Base-by-base conservation (phyloP, 148 eudicot species). In the Pharnaceum exiguum region DNA sequence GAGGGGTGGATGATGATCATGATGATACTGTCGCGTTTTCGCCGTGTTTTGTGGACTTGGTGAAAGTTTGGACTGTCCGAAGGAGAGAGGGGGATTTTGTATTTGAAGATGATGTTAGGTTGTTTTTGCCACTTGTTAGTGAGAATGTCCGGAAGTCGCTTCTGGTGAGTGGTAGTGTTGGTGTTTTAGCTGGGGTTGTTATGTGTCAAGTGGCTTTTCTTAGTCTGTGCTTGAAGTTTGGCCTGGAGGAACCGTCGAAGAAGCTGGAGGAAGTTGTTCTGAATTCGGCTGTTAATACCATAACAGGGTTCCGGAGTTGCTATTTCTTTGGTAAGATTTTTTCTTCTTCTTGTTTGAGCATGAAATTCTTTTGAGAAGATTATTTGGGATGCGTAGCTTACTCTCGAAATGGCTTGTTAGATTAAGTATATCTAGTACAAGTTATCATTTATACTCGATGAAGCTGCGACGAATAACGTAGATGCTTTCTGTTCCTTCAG, bases 251-350 rank as follows among this genome's bases (percentile, higher is more conserved):
- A 63, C 38, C 54, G 10, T 31, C 59, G 32, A 69, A 67, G 70
- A 82, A 75, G 65, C 43, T 68, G 65, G 69, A 42, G 46, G 74
- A 68, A 50, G 78, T 68, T 54, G 28, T 74, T 24, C 61, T 59
- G 59, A 36, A 51, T 32, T 79, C 47, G 59, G 80, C 79, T 1
- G 72, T 62, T 62, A 73, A 74, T 60, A 69, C 68, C 18, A 63
- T 83, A 18, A 65, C 52, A 40, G 88, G 86, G 15, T 81, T 81
- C 48, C 80, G 55, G 54, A 83, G 77, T 66, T 67, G 68, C 17
- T 74, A 63, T 66, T 88, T 85, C 62, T 65, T 79, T 55, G 96
- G 96, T 88, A 73, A 75, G 85, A 46, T 53, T 58, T 25, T 24
- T 33, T 60, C 45, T 15, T 39, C n/a, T 2, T 35, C 33, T 35